Evolutionary conservation across 768 basidiomycete genomes (phyloP).

Genomic region (Trametes coccinea): DNA sequence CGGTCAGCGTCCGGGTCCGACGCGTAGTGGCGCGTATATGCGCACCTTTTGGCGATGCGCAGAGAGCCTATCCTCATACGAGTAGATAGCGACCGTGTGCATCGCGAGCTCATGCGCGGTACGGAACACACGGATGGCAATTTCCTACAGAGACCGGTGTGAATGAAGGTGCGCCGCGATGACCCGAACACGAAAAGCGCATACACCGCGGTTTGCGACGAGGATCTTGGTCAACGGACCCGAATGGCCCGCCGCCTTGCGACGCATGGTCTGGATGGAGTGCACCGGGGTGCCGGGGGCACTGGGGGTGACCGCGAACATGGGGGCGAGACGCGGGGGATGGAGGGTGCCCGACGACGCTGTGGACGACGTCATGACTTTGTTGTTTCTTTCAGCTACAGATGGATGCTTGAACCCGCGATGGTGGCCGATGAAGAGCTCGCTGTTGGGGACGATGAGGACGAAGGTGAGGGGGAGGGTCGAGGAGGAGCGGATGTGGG

Average conservation of each 20-base stretch:
- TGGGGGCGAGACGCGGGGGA: slow-evolving; percentile 70
- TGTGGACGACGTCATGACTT: slow-evolving; percentile 20
- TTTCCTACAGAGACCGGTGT: slow-evolving; percentile 64
- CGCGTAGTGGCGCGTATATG: slow-evolving; percentile 11
- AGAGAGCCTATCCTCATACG: slow-evolving; percentile 92
- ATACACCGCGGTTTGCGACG: slow-evolving; percentile 88
- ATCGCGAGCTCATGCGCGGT: slow-evolving; percentile 98
- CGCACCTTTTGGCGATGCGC: slow-evolving; percentile 95
- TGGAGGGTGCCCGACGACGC: slow-evolving; percentile 44
- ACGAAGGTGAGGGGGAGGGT: slow-evolving; percentile 8
- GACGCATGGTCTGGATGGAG: slow-evolving; percentile 87
- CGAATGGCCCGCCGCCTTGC: slow-evolving; percentile 87
- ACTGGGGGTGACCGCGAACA: slow-evolving; percentile 73
- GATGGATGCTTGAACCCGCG: not conserved
- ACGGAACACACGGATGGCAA: slow-evolving; percentile 97
- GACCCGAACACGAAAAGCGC: not conserved
- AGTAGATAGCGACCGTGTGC: slow-evolving; percentile 99
- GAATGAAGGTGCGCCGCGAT: not conserved
- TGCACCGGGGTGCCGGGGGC: slow-evolving; percentile 84
- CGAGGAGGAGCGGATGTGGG: not conserved
- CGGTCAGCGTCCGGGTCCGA: not conserved
- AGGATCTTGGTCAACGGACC: slow-evolving; percentile 90
- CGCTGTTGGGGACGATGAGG: slow-evolving; percentile 15
- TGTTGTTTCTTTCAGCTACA: not conserved
- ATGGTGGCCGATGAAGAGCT: not conserved